Base-by-base conservation (phyloP, 2,329 filamentous ascomycete species). In the Colletotrichum paranaense region DNA sequence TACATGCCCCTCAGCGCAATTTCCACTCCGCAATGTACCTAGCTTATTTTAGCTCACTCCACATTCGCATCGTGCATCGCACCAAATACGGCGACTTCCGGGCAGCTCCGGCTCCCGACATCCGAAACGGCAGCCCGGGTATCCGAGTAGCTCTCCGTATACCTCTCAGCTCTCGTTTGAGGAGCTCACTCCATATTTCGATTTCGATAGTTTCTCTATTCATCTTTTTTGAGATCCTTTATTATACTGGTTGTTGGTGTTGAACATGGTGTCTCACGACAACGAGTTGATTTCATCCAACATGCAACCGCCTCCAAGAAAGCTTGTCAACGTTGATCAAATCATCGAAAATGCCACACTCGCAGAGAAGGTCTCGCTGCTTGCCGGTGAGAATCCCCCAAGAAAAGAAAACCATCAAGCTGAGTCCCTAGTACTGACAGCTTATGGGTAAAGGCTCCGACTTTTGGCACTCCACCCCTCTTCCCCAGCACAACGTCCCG, bases 401-500 rank as follows among this genome's bases (percentile, higher is more conserved):
- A 12, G 11, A 5, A 5, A 14, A 14, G 9, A 32, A 49, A 6
- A 0, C 2, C 16, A 19, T 16, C 6, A 14, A 42, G 5, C 14
- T 14, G 14, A 8, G 38, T 42, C 38, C 6, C 14, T 42, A 19
- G 38, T 42, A 24, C 59, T 62, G 2, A 56, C 28, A 38, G 38
- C 46, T 35, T 22, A 9, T 49, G 19, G 24, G 1, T 4, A 30
- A 68, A 88, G 90, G 90, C 67, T 86, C 88, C 75, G 91, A 93
- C 81, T 92, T 93, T 77, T 93, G 92, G 92, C 90, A 93, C 78
- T 92, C 92, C 38, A 88, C 89, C 74, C 80, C 88, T 11, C 84
- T 93, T 6, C 88, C 89, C 11, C 80, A 89, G 22, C 86, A 91
- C 76, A 88, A 88, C 1, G 86, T 93, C 32, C 92, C 91, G 3